These are phyloP conservation scores for Diaporthe sp. DNA, from an alignment of 2,329 filamentous ascomycete species.

Conservation along the genomic window DNA sequence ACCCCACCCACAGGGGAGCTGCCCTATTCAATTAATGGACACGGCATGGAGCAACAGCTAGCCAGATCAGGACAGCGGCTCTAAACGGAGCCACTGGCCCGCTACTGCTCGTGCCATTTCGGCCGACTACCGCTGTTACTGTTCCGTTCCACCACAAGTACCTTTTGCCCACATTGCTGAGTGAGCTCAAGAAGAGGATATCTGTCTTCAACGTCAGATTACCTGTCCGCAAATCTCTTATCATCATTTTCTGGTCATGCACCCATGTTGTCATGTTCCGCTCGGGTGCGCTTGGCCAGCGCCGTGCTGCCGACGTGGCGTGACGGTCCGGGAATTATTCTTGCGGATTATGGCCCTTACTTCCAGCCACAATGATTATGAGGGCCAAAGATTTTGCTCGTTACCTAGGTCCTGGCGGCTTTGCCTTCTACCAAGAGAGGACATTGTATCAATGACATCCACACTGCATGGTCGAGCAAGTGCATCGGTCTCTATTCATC, in stretches of 20 bases:
- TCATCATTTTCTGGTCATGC: neutral
- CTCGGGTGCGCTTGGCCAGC: neutral
- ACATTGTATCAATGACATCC: neutral
- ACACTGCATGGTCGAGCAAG: constrained; percentile 7
- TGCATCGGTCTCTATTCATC: neutral
- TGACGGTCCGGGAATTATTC: neutral
- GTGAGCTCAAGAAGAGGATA: constrained; percentile 10
- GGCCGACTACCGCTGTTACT: constrained; percentile 22
- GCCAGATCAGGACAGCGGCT: constrained; percentile 28
- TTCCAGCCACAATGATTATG: no score
- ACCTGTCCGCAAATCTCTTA: neutral
- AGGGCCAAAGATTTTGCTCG: neutral
- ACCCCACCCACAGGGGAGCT: neutral
- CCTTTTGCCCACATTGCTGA: neutral
- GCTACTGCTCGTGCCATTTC: constrained; percentile 17
- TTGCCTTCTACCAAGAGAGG: neutral
- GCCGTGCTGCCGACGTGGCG: constrained; percentile 1
- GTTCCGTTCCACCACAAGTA: neutral
- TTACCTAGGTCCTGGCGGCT: no score
- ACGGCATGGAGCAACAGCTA: constrained; percentile 17
- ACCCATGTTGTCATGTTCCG: neutral
- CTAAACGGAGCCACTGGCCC: constrained; percentile 29
- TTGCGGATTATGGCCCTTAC: neutral
- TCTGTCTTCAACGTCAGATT: constrained; percentile 27
- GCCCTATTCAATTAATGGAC: neutral